These are phyloP conservation scores for Venturiaceae sp. DNA, from an alignment of 2,329 filamentous ascomycete species.

Conservation along the genomic window DNA sequence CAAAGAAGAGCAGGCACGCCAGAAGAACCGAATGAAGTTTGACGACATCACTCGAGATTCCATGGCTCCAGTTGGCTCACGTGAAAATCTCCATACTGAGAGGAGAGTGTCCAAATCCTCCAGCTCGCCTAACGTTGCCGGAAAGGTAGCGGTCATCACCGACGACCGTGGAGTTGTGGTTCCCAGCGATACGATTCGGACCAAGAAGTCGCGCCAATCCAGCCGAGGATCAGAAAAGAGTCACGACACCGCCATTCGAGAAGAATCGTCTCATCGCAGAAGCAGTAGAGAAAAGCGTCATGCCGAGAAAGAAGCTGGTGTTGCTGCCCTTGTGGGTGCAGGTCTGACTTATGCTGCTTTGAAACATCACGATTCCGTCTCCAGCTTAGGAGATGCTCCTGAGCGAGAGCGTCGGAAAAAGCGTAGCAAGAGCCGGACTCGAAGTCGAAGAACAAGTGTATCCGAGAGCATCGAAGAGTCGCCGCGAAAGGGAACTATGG, in stretches of 20 bases:
- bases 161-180: constrained; percentile 49
- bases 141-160: constrained; percentile 50
- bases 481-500: constrained; percentile 39
- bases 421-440: constrained; percentile 37
- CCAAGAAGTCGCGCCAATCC: constrained; percentile 43
- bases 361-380: constrained; percentile 54
- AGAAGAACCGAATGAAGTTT: constrained; percentile 60
- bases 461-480: constrained; percentile 45
- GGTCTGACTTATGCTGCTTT: constrained; percentile 52
- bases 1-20: constrained; percentile 79
- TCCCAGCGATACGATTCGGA: constrained; percentile 43
- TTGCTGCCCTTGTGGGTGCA: constrained; percentile 42
- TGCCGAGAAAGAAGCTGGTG: constrained; percentile 42
- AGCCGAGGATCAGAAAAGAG: constrained; percentile 39
- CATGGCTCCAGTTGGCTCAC: constrained; percentile 28
- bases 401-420: constrained; percentile 26
- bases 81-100: constrained; percentile 29
- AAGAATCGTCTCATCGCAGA: constrained; percentile 17
- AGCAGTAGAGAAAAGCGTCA: constrained; percentile 30
- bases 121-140: constrained; percentile 49
- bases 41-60: constrained; percentile 54
- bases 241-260: constrained; percentile 13
- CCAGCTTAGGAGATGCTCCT: constrained; percentile 35
- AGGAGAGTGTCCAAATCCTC: constrained; percentile 49
- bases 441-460: constrained; percentile 41